Base-by-base conservation (phyloP, 2,329 filamentous ascomycete genomes). In the Orbilia blumenaviensis region DNA sequence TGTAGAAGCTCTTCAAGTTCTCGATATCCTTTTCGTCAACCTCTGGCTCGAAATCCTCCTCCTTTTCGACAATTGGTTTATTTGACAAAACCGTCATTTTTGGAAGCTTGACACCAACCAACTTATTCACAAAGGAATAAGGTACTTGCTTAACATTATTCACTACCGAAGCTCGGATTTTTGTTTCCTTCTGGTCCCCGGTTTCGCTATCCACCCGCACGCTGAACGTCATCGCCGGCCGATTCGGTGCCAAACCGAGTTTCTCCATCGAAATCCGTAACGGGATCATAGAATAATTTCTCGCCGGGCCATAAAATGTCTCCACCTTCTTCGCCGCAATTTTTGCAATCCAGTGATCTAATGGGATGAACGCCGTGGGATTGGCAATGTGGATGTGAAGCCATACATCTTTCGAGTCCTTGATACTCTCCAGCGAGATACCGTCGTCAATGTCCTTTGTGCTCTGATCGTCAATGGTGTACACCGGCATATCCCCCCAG, bases 371-470 rank as follows among this genome's bases (percentile, higher is more conserved):
- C 3, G 92, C 91, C 1, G 90, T 90, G 7, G 92, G 92, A 80
- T 95, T 92, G 12, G 92, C 92, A 44, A 91, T 87, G 81, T 95
- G 92, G 32, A 93, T 83, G 80, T 93, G 91, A 29, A 94, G 84
- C 92, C 92, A 95, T 80, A 88, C 88, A 78, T 91, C 85, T 0
- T 60, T 85, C 77, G 78, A 78, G 16, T 82, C 84, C 2, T 84
- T 82, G 0, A 89, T 87, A 50, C 83, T 81, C 80, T 93, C 89
- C 6, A 95, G 80, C 0, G 92, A 94, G 7, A 96, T 83, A 0
- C 90, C 92, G 81, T 96, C 92, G 79, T 96, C 92, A 71, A 95
- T 91, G 79, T 94, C 89, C 27, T 86, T 84, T 0, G 92, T 91
- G 36, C 83, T 83, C 18, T 86, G 85, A 27, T 87, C 86, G 80